phyloP scores from a whole-genome alignment of 169 alveolate species.

The Plasmodium vinckei region DNA sequence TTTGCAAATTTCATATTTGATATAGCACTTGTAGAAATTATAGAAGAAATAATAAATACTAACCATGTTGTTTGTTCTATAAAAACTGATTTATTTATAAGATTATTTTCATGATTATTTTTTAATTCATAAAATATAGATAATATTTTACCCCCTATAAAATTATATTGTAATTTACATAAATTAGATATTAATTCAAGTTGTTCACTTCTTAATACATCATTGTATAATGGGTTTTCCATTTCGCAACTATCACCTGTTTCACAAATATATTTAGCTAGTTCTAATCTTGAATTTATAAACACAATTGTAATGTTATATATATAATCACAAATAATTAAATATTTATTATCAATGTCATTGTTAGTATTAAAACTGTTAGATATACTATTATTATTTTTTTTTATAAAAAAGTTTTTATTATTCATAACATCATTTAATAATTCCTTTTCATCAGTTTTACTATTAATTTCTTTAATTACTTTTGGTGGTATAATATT shows the following conservation, averaged over 20 bases:
- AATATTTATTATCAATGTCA: slow-evolving; percentile 60
- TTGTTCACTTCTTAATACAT: slow-evolving; percentile 81
- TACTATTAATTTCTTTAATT: slow-evolving; percentile 69
- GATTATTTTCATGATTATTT: slow-evolving; percentile 69
- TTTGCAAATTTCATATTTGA: slow-evolving; percentile 45
- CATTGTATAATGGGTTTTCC: slow-evolving; percentile 66
- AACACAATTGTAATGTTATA: slow-evolving; percentile 62
- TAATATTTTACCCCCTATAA: slow-evolving; percentile 72
- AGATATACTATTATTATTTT: slow-evolving; percentile 29
- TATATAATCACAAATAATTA: slow-evolving; percentile 68
- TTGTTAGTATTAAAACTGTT: slow-evolving; percentile 40
- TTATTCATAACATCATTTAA: slow-evolving; percentile 50
- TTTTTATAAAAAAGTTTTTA: slow-evolving; percentile 58
- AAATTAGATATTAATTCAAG: slow-evolving; percentile 82
- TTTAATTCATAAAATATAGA: slow-evolving; percentile 71
- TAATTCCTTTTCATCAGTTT: slow-evolving; percentile 73
- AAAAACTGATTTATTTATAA: slow-evolving; percentile 66
- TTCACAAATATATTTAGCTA: slow-evolving; percentile 68
- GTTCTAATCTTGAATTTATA: slow-evolving; percentile 58
- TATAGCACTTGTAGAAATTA: slow-evolving; percentile 84
- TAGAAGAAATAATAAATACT: slow-evolving; percentile 84
- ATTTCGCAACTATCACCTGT: slow-evolving; percentile 73
- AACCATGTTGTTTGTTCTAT: slow-evolving; percentile 86
- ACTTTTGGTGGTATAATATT: slow-evolving; percentile 65
- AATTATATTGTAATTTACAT: slow-evolving; percentile 78